These are phyloP conservation scores for Strobilomyces dryophilus DNA, from an alignment of 768 basidiomycete genomes.

Conservation along the genomic window DNA sequence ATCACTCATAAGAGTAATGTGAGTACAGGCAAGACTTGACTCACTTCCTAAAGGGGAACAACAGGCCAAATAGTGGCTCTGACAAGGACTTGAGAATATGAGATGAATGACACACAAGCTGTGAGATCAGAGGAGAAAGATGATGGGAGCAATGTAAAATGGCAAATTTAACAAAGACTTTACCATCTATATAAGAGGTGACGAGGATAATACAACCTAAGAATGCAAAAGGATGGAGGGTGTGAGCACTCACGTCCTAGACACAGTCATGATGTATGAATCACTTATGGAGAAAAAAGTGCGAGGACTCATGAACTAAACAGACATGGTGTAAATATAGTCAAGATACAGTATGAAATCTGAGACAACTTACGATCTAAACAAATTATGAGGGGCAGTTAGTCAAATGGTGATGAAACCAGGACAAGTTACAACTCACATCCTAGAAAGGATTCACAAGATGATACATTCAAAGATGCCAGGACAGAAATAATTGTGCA, in stretches of 20 bases:
- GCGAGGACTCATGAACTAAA: too few species aligned
- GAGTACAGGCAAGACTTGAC: not conserved
- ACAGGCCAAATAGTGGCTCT: too few species aligned
- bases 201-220: not conserved
- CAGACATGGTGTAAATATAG: too few species aligned
- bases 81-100: too few species aligned
- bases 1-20: too few species aligned
- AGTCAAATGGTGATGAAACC: not conserved
- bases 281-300: not conserved
- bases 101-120: not conserved
- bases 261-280: not conserved
- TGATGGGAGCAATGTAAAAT: not conserved
- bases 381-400: too few species aligned
- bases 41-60: not conserved
- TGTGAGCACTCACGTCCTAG: not conserved
- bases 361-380: too few species aligned
- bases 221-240: too few species aligned
- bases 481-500: too few species aligned
- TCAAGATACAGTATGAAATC: too few species aligned
- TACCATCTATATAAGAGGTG: not conserved
- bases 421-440: not conserved
- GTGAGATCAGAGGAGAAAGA: not conserved
- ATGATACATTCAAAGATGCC: too few species aligned
- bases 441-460: not conserved
- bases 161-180: not conserved